phyloP scores from a whole-genome alignment of 1,284 basidiomycete species.

The Xerocomus subilludens region DNA sequence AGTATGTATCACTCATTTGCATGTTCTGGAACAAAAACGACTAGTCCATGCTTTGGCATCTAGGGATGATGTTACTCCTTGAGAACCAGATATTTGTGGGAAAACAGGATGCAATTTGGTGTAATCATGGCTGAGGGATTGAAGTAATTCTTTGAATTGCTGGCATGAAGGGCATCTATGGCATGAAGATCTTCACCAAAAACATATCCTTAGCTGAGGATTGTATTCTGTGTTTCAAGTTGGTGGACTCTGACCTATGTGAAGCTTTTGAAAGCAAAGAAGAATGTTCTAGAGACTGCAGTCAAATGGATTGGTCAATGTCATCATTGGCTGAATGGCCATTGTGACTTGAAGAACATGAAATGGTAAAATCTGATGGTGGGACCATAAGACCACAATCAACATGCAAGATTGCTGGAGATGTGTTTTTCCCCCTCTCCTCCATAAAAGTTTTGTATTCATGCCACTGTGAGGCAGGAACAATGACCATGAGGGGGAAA shows the following conservation, averaged over 20 bases:
- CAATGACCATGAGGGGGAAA: too few species aligned
- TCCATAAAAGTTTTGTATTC: too few species aligned
- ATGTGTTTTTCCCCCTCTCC: too few species aligned
- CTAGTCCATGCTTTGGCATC: slow-evolving; percentile 73
- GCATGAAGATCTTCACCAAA: slow-evolving; percentile 98
- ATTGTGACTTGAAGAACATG: too few species aligned
- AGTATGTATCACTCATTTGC: slow-evolving; percentile 81
- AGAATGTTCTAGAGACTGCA: slow-evolving; percentile 91
- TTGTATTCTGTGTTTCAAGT: slow-evolving; percentile 96
- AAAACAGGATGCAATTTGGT: slow-evolving; percentile 65
- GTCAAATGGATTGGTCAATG: slow-evolving; percentile 95
- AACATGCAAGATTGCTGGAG: too few species aligned
- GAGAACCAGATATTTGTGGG: slow-evolving; percentile 55
- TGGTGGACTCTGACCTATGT: slow-evolving; percentile 94
- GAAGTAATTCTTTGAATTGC: slow-evolving; percentile 40
- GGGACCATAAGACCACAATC: too few species aligned
- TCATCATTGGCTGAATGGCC: slow-evolving; percentile 95
- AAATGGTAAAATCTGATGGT: too few species aligned
- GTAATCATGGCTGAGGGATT: slow-evolving; percentile 28
- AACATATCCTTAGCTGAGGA: slow-evolving; percentile 97
- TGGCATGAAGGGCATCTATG: slow-evolving; percentile 85
- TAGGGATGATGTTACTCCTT: slow-evolving; percentile 15
- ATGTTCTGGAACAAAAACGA: slow-evolving; percentile 77
- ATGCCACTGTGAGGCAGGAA: too few species aligned
- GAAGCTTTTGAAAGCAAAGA: slow-evolving; percentile 95